phyloP scores from a whole-genome alignment of 1,284 basidiomycete species.

The Leucocoprinus gongylophorus region DNA sequence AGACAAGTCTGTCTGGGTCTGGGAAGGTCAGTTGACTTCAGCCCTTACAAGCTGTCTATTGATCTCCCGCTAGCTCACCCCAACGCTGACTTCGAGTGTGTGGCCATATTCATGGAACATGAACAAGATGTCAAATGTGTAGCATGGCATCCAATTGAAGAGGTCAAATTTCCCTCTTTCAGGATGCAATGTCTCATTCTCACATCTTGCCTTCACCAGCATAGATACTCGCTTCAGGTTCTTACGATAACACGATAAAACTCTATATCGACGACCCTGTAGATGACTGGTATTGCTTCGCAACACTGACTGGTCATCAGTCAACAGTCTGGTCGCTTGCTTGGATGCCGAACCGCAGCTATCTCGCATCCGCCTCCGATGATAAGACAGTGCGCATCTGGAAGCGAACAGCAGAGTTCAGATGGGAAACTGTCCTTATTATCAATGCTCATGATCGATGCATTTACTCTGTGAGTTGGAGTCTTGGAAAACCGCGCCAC shows the following conservation, averaged over 20 bases:
- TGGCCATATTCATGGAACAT: conserved; percentile 97
- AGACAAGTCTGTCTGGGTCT: conserved; percentile 98
- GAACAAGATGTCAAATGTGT: conserved; percentile 95
- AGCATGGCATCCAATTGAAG: conserved; percentile 92
- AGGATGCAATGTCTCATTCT: neutral
- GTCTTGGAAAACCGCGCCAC: conserved; percentile 13
- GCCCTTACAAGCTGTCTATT: neutral
- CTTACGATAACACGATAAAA: conserved; percentile 96
- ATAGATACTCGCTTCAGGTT: conserved; percentile 91
- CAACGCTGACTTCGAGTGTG: conserved; percentile 92
- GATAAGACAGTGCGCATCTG: conserved; percentile 72
- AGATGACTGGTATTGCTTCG: conserved; percentile 91
- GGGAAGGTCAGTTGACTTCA: conserved; percentile 69
- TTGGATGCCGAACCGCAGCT: conserved; percentile 75
- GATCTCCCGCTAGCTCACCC: conserved; percentile 59
- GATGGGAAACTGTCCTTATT: conserved; percentile 52
- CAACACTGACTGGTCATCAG: conserved; percentile 73
- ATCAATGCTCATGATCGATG: conserved; percentile 62
- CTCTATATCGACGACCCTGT: conserved; percentile 91
- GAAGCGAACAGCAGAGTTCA: conserved; percentile 48
- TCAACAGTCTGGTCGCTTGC: conserved; percentile 92
- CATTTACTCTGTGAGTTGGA: conserved; percentile 79
- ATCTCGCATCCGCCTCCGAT: conserved; percentile 79
- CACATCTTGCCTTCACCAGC: conserved; percentile 21
- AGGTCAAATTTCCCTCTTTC: conserved; percentile 46